Evolutionary conservation across 495 filamentous ascomycete species (phyloP).

Genomic region (Podospora pseudocomata): DNA sequence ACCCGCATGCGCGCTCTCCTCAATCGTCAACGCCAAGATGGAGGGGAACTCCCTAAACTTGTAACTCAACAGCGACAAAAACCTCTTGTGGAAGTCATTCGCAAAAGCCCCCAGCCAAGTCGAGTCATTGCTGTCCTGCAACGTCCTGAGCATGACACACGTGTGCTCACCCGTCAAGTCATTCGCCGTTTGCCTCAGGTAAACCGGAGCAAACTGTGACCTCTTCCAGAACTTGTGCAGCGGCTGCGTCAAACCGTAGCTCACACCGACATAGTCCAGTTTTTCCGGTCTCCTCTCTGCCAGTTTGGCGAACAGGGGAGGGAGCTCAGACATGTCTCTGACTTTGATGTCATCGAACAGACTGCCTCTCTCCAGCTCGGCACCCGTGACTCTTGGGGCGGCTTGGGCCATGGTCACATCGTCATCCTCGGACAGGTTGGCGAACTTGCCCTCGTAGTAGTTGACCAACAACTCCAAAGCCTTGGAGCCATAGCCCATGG

Average conservation of each 20-base stretch:
- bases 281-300: slow-evolving; percentile 74
- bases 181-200: slow-evolving; percentile 93
- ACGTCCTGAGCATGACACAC: slow-evolving; percentile 89
- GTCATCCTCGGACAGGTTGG: slow-evolving; percentile 66
- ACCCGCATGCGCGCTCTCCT: slow-evolving; percentile 78
- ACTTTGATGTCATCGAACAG: slow-evolving; percentile 84
- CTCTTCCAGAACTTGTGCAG: slow-evolving; percentile 98
- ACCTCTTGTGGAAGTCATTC: slow-evolving; percentile 87
- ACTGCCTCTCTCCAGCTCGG: slow-evolving; percentile 71
- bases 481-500: slow-evolving; percentile 90
- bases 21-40: slow-evolving; percentile 77
- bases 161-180: slow-evolving; percentile 97
- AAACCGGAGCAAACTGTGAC: slow-evolving; percentile 80
- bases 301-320: slow-evolving; percentile 86
- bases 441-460: slow-evolving; percentile 94
- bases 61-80: slow-evolving; percentile 83
- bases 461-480: slow-evolving; percentile 81
- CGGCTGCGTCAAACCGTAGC: slow-evolving; percentile 82
- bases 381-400: slow-evolving; percentile 80
- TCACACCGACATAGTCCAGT: slow-evolving; percentile 92
- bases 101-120: slow-evolving; percentile 87
- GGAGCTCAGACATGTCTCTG: slow-evolving; percentile 85
- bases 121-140: slow-evolving; percentile 61
- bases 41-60: slow-evolving; percentile 85
- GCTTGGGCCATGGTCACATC: slow-evolving; percentile 47